Percentiles rank a stretch among this genome's conserved stretches.
These are phyloP conservation scores for Lasiosphaeria miniovina DNA, from an alignment of 495 filamentous ascomycete genomes.

Conservation along the genomic window DNA sequence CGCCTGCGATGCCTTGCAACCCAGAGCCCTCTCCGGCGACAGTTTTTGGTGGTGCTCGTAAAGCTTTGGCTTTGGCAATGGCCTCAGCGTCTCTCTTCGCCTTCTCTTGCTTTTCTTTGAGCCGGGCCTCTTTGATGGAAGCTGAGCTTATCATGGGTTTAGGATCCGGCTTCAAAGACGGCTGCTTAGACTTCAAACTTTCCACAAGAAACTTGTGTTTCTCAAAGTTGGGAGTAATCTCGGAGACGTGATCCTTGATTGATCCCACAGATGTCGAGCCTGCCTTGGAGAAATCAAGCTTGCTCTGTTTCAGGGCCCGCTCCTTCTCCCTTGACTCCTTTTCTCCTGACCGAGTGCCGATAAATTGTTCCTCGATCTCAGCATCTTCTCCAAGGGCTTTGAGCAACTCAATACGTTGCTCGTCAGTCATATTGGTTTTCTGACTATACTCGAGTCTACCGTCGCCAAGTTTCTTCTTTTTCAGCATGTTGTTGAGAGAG, in stretches of 20 bases:
- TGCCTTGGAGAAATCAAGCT: slow-evolving; percentile 56
- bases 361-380: slow-evolving; percentile 44
- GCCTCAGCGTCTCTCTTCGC: slow-evolving; percentile 65
- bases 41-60: slow-evolving; percentile 53
- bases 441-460: slow-evolving; percentile 47
- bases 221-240: slow-evolving; percentile 36
- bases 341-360: slow-evolving; percentile 51
- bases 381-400: slow-evolving; percentile 75
- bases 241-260: slow-evolving; percentile 39
- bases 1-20: slow-evolving; percentile 64
- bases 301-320: slow-evolving; percentile 59
- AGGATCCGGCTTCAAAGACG: slow-evolving; percentile 34
- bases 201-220: slow-evolving; percentile 20
- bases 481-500: slow-evolving; percentile 56
- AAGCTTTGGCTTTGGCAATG: slow-evolving; percentile 62
- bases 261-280: slow-evolving; percentile 21
- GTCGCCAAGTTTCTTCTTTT: slow-evolving; percentile 25
- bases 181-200: slow-evolving; percentile 20
- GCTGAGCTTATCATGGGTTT: slow-evolving; percentile 36
- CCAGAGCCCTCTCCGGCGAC: slow-evolving; percentile 75
- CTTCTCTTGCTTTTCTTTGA: slow-evolving; percentile 70
- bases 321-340: slow-evolving; percentile 38
- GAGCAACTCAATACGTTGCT: slow-evolving; percentile 79
- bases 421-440: slow-evolving; percentile 68
- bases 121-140: slow-evolving; percentile 65